A percentile compares a stretch with the other conserved stretches of the same genome.
Evolutionary conservation across 2,329 filamentous ascomycete species (phyloP).

Genomic region (Sporothrix curviconia): DNA sequence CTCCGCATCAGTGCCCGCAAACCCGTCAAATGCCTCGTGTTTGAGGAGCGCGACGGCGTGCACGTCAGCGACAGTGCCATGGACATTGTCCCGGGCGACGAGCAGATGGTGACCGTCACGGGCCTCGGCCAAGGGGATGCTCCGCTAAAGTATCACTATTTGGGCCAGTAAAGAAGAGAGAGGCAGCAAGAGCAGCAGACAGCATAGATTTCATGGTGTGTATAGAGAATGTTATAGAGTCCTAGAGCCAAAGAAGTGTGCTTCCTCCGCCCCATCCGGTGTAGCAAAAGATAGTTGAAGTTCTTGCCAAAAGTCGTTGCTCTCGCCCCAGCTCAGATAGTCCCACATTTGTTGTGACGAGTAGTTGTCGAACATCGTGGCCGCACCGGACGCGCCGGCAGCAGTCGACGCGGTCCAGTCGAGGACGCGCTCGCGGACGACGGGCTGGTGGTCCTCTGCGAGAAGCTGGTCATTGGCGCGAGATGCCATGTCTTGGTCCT

Average conservation of each 20-base stretch:
- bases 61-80: slow-evolving; percentile 60
- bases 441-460: neutral
- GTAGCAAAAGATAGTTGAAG: neutral
- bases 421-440: neutral
- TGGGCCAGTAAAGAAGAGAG: neutral
- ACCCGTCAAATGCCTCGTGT: slow-evolving; percentile 58
- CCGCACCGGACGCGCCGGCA: neutral
- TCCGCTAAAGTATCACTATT: slow-evolving; percentile 1
- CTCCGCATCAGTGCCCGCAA: slow-evolving; percentile 57
- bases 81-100: slow-evolving; percentile 60
- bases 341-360: slow-evolving; percentile 4
- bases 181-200: too few relatives aligned
- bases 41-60: slow-evolving; percentile 48
- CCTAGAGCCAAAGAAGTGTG: neutral
- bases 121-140: neutral
- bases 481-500: neutral
- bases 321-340: slow-evolving; percentile 1
- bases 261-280: neutral
- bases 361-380: neutral
- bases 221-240: neutral
- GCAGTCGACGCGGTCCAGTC: neutral
- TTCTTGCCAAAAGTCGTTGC: neutral
- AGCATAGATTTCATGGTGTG: neutral
- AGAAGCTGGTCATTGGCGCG: neutral
- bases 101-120: neutral